phyloP scores from a whole-genome alignment of 1,284 basidiomycete species.

The Cutaneotrichosporon sp. region DNA sequence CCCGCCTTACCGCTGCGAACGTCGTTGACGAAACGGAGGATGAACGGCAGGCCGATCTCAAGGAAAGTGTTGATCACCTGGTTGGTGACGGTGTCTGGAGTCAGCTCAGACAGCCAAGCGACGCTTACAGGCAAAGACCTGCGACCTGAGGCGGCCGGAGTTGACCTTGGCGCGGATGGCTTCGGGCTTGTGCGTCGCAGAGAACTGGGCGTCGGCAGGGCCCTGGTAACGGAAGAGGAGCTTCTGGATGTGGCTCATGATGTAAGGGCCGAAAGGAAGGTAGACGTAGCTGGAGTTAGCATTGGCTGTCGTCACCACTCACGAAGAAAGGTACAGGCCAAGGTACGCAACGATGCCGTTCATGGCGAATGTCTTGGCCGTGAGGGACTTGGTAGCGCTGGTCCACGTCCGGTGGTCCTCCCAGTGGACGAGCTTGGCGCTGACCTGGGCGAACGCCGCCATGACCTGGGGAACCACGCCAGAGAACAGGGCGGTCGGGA shows the following conservation, averaged over 20 bases:
- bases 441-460: constrained; percentile 71
- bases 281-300: constrained; percentile 65
- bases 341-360: constrained; percentile 83
- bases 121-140: constrained; percentile 76
- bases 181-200: neutral
- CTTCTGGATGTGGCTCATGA: constrained; percentile 65
- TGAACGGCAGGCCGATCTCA: constrained; percentile 81
- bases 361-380: constrained; percentile 76
- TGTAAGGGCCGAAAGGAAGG: constrained; percentile 81
- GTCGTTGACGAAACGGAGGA: constrained; percentile 65
- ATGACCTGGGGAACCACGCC: constrained; percentile 81
- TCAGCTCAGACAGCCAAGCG: neutral
- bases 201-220: neutral
- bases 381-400: constrained; percentile 74
- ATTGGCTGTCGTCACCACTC: constrained; percentile 18
- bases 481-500: constrained; percentile 82
- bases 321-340: constrained; percentile 75
- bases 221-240: constrained; percentile 10
- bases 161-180: constrained; percentile 50
- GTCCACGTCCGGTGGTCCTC: constrained; percentile 86
- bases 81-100: constrained; percentile 78
- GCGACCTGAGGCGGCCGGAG: constrained; percentile 72
- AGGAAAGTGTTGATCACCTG: constrained; percentile 80
- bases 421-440: constrained; percentile 75
- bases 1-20: constrained; percentile 57